phyloP scores from a whole-genome alignment of 768 basidiomycete genomes.

The Obba rivulosa region DNA sequence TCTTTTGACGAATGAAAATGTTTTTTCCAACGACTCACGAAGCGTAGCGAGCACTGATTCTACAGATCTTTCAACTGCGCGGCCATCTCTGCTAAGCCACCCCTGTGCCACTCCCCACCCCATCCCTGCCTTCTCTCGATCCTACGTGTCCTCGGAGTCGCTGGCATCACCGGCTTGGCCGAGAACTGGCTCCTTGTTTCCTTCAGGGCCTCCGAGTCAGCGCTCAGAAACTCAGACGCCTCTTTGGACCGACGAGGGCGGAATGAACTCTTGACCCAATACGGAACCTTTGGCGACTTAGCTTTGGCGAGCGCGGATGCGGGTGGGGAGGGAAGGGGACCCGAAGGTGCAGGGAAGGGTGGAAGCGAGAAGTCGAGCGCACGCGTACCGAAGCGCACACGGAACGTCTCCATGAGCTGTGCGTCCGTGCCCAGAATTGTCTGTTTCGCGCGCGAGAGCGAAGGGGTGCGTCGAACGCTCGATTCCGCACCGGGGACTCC shows the following conservation, averaged over 20 bases:
- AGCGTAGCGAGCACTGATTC: too few relatives aligned
- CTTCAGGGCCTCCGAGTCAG: neutral
- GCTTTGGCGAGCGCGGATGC: constrained; percentile 7
- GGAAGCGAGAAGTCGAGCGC: constrained; percentile 6
- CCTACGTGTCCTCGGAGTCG: constrained; percentile 19
- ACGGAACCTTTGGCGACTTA: constrained; percentile 17
- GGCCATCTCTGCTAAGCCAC: constrained; percentile 14
- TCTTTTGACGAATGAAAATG: too few relatives aligned
- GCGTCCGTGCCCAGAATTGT: constrained; percentile 16
- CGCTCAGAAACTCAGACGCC: neutral
- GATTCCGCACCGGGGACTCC: constrained; percentile 5
- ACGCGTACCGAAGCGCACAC: constrained; percentile 10
- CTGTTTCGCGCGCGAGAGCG: constrained; percentile 9
- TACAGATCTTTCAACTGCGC: constrained; percentile 15
- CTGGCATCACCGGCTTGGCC: constrained; percentile 1
- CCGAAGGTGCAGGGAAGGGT: constrained; percentile 4
- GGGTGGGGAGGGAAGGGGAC: constrained; percentile 11
- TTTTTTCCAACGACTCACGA: too few relatives aligned
- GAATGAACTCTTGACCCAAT: constrained; percentile 21
- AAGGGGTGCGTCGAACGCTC: constrained; percentile 8
- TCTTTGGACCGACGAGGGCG: neutral
- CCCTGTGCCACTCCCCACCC: constrained; percentile 21
- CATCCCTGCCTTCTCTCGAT: constrained; percentile 22
- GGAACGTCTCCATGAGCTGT: constrained; percentile 14
- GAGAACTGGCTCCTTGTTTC: constrained; percentile 1